Conservation (phyloP, 176 grass and related monocot species). For the Rhipidocladum racemiflorum region DNA sequence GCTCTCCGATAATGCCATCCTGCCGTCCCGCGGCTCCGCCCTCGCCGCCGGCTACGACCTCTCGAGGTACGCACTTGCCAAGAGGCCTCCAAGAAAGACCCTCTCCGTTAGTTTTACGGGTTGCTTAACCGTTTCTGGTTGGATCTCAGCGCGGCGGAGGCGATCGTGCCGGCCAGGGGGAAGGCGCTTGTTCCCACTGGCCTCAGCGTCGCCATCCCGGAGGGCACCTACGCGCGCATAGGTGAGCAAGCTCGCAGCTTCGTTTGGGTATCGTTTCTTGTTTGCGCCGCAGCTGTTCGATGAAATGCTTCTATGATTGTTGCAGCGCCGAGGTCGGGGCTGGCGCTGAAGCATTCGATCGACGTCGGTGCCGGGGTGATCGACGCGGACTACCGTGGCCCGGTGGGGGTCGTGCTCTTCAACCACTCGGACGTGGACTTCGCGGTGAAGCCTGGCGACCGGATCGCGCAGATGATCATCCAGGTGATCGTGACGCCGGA, state of each 20-base stretch:
- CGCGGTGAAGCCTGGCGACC: conserved; percentile 54
- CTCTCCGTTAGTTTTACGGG: neutral
- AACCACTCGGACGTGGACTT: conserved; percentile 86
- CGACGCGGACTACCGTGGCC: conserved; percentile 80
- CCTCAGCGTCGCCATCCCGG: conserved; percentile 72
- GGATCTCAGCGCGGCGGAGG: conserved; percentile 46
- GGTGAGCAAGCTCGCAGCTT: conserved; percentile 26
- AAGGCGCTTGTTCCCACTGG: conserved; percentile 76
- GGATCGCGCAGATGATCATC: conserved; percentile 78
- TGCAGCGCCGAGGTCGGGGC: conserved; percentile 71
- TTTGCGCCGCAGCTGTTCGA: neutral
- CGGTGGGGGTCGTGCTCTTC: conserved; percentile 81
- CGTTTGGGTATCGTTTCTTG: neutral
- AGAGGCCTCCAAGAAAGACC: neutral
- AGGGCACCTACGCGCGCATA: conserved; percentile 87
- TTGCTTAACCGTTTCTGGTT: neutral
- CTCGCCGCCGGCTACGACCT: conserved; percentile 91
- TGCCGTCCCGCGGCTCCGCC: conserved; percentile 69
- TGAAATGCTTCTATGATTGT: neutral
- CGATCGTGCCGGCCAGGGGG: conserved; percentile 62
- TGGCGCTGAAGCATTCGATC: conserved; percentile 81
- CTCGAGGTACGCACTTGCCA: conserved; percentile 43
- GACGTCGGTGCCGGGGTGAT: conserved; percentile 89
- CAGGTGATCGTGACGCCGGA: conserved; percentile 64
- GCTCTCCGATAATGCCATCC: conserved; percentile 66